Evolutionary conservation across 2,329 filamentous ascomycete genomes (phyloP).

Genomic region (Helicocarpus griseus): DNA sequence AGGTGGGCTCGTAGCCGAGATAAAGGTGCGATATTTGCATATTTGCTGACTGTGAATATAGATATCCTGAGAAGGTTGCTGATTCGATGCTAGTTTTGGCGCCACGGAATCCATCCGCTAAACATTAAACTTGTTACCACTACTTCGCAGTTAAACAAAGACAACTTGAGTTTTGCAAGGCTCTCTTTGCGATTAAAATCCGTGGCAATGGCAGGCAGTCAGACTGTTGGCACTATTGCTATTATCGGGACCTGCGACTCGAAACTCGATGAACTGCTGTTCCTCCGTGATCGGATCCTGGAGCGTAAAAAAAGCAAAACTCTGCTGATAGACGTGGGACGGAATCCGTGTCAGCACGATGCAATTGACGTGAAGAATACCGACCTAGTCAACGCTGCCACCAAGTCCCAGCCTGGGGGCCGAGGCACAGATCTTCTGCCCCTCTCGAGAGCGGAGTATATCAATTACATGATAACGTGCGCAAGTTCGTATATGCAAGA

Average conservation of each 20-base stretch:
- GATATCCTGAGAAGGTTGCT: background rate
- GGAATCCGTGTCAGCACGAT: constrained; percentile 31
- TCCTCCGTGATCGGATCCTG: constrained; percentile 41
- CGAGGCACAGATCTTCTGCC: constrained; percentile 20
- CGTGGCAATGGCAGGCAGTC: background rate
- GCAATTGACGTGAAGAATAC: constrained; percentile 41
- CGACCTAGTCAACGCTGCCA: constrained; percentile 27
- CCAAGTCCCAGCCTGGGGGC: constrained; percentile 21
- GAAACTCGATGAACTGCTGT: constrained; percentile 51
- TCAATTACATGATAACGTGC: constrained; percentile 45
- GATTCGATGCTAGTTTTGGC: background rate
- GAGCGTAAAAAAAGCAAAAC: constrained; percentile 25
- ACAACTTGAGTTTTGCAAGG: background rate
- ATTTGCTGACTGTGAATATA: background rate
- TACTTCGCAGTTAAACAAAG: background rate
- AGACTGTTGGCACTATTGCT: constrained; percentile 33
- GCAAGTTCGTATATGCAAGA: constrained; percentile 35
- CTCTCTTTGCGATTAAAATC: background rate
- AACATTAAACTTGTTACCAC: background rate
- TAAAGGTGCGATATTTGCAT: background rate
- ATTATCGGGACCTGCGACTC: constrained; percentile 57
- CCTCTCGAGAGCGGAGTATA: constrained; percentile 45
- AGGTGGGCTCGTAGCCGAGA: background rate
- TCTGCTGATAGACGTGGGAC: constrained; percentile 48
- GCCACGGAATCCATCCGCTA: background rate